Percentiles rank a stretch among this genome's conserved stretches.
These are phyloP conservation scores for Sporisorium reilianum DNA, from an alignment of 1,284 basidiomycete genomes.

Conservation along the genomic window DNA sequence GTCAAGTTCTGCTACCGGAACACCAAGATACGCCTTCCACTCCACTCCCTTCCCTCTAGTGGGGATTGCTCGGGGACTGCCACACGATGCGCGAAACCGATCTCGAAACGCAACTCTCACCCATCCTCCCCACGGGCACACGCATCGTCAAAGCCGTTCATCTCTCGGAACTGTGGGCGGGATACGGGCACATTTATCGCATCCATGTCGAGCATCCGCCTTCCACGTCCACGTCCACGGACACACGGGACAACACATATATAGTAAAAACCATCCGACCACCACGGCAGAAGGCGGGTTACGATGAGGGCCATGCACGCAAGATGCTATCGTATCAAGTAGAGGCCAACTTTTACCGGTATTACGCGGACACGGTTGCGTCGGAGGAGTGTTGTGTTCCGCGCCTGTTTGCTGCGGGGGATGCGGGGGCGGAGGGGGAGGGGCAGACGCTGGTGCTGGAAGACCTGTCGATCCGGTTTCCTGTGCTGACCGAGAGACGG, in stretches of 20 bases:
- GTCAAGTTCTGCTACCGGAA: no score
- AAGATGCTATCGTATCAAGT: constrained; percentile 51
- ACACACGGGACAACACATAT: constrained; percentile 1
- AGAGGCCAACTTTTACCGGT: constrained; percentile 52
- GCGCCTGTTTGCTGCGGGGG: constrained; percentile 4
- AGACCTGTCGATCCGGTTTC: constrained; percentile 23
- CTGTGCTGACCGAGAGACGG: constrained; percentile 26
- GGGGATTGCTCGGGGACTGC: no score
- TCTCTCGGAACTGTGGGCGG: constrained; percentile 45
- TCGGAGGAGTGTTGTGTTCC: constrained; percentile 13
- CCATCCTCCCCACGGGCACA: constrained; percentile 18
- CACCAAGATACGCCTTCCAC: no score
- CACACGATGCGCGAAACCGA: constrained; percentile 17
- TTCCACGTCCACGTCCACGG: background rate
- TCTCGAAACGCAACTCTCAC: constrained; percentile 5
- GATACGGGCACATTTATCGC: constrained; percentile 45
- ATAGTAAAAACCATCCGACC: constrained; percentile 45
- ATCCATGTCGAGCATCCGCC: constrained; percentile 18
- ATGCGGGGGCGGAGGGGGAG: background rate
- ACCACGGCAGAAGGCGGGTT: background rate
- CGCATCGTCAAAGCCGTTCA: constrained; percentile 15
- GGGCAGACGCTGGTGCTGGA: constrained; percentile 24
- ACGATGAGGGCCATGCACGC: constrained; percentile 46
- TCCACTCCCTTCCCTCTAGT: no score
- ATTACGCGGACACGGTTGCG: background rate